Base-by-base conservation (phyloP, 306 rosid genomes). In the Lathyrus sativus region DNA sequence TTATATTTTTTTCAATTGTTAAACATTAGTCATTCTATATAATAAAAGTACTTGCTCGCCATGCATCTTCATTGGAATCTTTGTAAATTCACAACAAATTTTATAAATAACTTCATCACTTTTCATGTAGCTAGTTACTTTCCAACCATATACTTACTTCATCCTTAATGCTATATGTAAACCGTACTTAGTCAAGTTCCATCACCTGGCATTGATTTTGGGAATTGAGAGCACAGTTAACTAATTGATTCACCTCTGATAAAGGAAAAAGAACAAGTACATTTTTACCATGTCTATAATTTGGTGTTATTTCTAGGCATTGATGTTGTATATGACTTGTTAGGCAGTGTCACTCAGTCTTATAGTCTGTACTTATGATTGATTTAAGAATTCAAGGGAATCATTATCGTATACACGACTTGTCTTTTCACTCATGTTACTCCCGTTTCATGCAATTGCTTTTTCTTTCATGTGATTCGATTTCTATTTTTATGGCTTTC, bases 301-400 rank as follows among this genome's bases (percentile, higher is more conserved):
- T 67, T 62, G 58, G 46, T 76, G 44, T 41, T 71, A 68, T n/a
- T 41, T 64, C 67, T 50, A 13, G 76, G 7, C 8, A 65, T 65
- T 56, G 80, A 77, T 79, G 78, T 48, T 49, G 65, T 10, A 8
- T 69, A 57, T 61, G 85, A 84, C 82, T 73, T 28, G 54, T 73
- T 69, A 49, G 68, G 13, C 68, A 76, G 57, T 76, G 79, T 65
- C 75, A 68, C 80, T 79, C 19, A 46, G 50, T 62, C 76, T 26
- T 31, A 4, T 35, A 19, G 33, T 11, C 42, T 22, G 9, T 11
- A 33, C 61, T 22, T 42, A 49, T 64, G 76, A 74, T 79, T 74
- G 68, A 62, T 35, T 67, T 29, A 1, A 69, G 65, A 62, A 79
- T 29, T 46, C 4, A 44, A 5, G 62, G 62, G 80, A 70, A 79